A percentile compares a stretch with the other conserved stretches of the same genome.
These are phyloP conservation scores for Candida smagusa DNA, from an alignment of 1,139 yeast species.

Conservation along the genomic window DNA sequence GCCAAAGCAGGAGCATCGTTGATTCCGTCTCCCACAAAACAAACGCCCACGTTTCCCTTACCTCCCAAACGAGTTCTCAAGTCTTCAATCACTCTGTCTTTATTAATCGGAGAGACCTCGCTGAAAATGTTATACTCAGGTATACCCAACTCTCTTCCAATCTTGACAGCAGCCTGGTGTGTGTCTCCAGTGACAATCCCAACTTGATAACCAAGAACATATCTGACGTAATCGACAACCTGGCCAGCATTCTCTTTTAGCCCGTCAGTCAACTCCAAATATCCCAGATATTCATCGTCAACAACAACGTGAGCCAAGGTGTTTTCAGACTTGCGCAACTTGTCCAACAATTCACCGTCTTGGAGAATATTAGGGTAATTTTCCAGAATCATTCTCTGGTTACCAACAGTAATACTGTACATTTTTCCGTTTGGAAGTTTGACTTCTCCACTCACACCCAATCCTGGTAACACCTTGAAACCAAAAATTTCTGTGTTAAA, in stretches of 20 bases:
- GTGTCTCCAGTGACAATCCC: slow-evolving; percentile 94
- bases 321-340: slow-evolving; percentile 18
- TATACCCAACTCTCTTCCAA: slow-evolving; percentile 70
- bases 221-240: slow-evolving; percentile 55
- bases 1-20: slow-evolving; percentile 96
- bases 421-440: slow-evolving; percentile 12
- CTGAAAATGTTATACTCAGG: slow-evolving; percentile 64
- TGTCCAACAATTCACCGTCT: slow-evolving; percentile 10
- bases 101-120: slow-evolving; percentile 74
- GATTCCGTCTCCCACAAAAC: slow-evolving; percentile 95
- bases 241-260: slow-evolving; percentile 63
- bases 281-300: slow-evolving; percentile 59
- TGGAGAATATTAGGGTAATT: slow-evolving; percentile 15
- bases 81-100: slow-evolving; percentile 61
- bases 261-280: slow-evolving; percentile 64
- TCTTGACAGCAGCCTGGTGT: slow-evolving; percentile 54
- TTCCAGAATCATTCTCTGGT: slow-evolving; percentile 41
- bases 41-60: slow-evolving; percentile 43
- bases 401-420: slow-evolving; percentile 54
- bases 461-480: slow-evolving; percentile 60
- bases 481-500: slow-evolving; percentile 29
- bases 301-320: slow-evolving; percentile 46
- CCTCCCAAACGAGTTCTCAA: slow-evolving; percentile 48
- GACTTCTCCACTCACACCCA: slow-evolving; percentile 62
- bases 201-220: slow-evolving; percentile 54